A percentile compares a stretch with the other conserved stretches of the same genome.
phyloP scores from a whole-genome alignment of 2,329 filamentous ascomycete species.

The Talaromyces sp. region DNA sequence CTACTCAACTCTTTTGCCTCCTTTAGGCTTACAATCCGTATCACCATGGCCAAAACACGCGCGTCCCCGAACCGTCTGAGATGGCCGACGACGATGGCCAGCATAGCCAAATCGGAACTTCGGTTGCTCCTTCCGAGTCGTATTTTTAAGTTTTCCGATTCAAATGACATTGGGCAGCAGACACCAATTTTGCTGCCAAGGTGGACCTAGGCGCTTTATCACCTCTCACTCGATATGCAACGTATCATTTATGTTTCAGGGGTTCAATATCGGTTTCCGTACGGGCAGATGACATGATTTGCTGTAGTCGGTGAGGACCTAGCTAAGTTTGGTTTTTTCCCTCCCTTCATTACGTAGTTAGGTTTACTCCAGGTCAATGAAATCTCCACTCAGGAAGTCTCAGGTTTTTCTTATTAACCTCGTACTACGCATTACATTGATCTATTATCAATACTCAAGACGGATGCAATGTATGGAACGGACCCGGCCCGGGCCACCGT shows the following conservation, averaged over 20 bases:
- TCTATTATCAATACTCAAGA: too few relatives aligned
- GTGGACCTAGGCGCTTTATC: neutral
- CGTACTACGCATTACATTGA: too few relatives aligned
- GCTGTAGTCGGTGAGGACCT: neutral
- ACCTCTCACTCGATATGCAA: neutral
- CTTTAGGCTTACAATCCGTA: constrained; percentile 1
- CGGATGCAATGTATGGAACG: neutral
- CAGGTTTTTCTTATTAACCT: too few relatives aligned
- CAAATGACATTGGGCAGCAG: neutral
- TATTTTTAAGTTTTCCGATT: neutral
- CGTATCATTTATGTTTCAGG: neutral
- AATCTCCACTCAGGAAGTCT: neutral
- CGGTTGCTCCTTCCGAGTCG: neutral
- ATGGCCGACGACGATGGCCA: neutral
- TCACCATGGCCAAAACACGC: neutral
- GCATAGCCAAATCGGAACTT: neutral
- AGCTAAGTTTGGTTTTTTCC: neutral
- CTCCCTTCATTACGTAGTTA: neutral
- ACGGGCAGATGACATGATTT: neutral
- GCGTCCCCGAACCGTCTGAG: neutral
- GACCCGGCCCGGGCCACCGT: neutral
- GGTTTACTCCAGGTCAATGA: neutral
- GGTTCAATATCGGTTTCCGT: neutral
- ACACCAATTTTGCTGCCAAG: neutral
- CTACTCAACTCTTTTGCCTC: neutral